These are phyloP conservation scores for Cardiospermum halicacabum DNA, from an alignment of 345 rosid genomes.

Conservation along the genomic window DNA sequence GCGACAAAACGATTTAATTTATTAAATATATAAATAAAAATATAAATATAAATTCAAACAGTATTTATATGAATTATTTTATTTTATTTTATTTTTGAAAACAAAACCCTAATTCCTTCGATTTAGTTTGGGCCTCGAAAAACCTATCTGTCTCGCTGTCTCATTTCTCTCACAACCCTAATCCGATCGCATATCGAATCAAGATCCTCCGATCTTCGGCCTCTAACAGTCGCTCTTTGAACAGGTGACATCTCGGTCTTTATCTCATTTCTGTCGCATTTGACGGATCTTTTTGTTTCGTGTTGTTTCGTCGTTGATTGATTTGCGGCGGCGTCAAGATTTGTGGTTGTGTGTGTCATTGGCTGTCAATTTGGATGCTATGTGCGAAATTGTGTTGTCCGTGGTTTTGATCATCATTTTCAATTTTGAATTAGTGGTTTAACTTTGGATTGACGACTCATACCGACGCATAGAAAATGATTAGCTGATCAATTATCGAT, in stretches of 20 bases:
- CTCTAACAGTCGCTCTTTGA: not conserved
- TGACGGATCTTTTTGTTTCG: not conserved
- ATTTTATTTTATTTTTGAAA: conserved; percentile 5
- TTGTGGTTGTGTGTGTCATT: not conserved
- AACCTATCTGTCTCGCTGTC: conserved; percentile 25
- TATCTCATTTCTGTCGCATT: not conserved
- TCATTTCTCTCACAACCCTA: not conserved
- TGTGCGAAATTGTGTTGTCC: not conserved
- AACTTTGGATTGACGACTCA: no score
- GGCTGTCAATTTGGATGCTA: not conserved
- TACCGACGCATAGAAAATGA: no score
- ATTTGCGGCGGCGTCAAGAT: not conserved
- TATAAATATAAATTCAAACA: not conserved
- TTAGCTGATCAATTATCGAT: no score
- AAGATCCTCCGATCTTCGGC: conserved; percentile 17
- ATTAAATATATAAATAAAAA: no score
- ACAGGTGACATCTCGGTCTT: conserved; percentile 2
- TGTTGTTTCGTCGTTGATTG: not conserved
- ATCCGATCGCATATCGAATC: conserved; percentile 15
- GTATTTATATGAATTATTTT: not conserved
- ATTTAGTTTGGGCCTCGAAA: conserved; percentile 51
- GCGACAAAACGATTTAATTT: no score
- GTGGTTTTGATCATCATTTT: no score
- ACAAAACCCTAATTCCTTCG: conserved; percentile 45
- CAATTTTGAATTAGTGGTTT: no score